phyloP scores from a whole-genome alignment of 176 grass and related monocot genomes.

The Paspalum vaginatum region DNA sequence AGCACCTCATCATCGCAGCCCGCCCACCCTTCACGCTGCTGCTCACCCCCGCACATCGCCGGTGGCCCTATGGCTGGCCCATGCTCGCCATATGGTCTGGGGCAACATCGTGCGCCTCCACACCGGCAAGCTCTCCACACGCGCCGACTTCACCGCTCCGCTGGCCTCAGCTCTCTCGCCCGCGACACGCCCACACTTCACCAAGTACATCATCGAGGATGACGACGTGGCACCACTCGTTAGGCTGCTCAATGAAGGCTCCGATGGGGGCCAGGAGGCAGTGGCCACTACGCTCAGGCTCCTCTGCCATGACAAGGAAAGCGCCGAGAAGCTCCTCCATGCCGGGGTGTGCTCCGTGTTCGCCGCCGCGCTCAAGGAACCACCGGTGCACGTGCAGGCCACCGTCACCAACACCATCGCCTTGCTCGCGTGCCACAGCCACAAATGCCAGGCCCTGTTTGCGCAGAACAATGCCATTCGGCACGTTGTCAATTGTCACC shows the following conservation, averaged over 20 bases:
- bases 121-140: conserved; percentile 51
- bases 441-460: conserved; percentile 69
- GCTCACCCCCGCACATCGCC: no score
- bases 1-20: no score
- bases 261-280: conserved; percentile 68
- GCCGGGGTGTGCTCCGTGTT: conserved; percentile 71
- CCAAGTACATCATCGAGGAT: conserved; percentile 87
- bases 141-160: conserved; percentile 55
- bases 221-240: conserved; percentile 81
- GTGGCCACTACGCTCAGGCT: conserved; percentile 68
- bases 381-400: conserved; percentile 79
- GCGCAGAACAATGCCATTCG: conserved; percentile 67
- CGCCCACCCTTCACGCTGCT: no score
- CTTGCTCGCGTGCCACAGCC: conserved; percentile 57
- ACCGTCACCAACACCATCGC: conserved; percentile 68
- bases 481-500: conserved; percentile 67
- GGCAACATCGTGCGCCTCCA: conserved; percentile 72
- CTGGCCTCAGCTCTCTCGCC: conserved; percentile 81
- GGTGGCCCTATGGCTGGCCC: no score
- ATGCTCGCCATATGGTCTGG: conserved; percentile 74
- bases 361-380: conserved; percentile 74
- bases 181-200: conserved; percentile 67
- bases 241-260: conserved; percentile 76
- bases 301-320: conserved; percentile 66
- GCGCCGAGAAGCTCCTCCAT: conserved; percentile 55